A percentile compares a stretch with the other conserved stretches of the same genome.
phyloP scores from a whole-genome alignment of 176 grass and related monocot genomes.

The Triticum timopheevii region DNA sequence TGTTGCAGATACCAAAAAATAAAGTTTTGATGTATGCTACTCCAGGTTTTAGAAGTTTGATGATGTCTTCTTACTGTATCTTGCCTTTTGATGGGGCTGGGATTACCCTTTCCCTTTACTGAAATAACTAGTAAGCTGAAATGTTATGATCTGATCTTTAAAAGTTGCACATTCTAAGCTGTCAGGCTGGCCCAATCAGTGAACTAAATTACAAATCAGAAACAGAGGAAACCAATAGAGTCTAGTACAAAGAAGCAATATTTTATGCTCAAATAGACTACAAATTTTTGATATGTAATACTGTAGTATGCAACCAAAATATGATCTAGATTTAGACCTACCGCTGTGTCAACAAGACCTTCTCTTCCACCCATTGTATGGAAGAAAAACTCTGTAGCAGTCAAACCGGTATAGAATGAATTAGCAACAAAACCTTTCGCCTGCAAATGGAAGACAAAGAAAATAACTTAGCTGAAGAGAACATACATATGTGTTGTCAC shows the following conservation, averaged over 20 bases:
- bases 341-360: conserved; percentile 97
- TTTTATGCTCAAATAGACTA: conserved; percentile 26
- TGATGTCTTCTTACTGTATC: background rate
- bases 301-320: conserved; percentile 10
- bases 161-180: background rate
- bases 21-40: conserved; percentile 2
- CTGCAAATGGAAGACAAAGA: conserved; percentile 43
- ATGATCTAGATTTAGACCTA: conserved; percentile 39
- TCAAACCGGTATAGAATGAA: conserved; percentile 96
- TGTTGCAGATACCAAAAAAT: background rate
- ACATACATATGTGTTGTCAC: background rate
- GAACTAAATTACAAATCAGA: background rate
- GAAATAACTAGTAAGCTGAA: background rate
- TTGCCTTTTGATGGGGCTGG: background rate
- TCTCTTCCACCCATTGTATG: conserved; percentile 99
- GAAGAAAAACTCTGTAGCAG: conserved; percentile 94
- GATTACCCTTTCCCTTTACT: background rate
- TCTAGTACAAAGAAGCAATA: background rate
- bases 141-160: background rate
- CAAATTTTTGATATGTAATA: background rate
- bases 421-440: conserved; percentile 99
- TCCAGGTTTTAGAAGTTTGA: background rate
- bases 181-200: background rate
- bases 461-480: conserved; percentile 29
- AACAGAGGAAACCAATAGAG: conserved; percentile 12